phyloP scores from a whole-genome alignment of 2,329 filamentous ascomycete species.

The Colletotrichum tropicicola region DNA sequence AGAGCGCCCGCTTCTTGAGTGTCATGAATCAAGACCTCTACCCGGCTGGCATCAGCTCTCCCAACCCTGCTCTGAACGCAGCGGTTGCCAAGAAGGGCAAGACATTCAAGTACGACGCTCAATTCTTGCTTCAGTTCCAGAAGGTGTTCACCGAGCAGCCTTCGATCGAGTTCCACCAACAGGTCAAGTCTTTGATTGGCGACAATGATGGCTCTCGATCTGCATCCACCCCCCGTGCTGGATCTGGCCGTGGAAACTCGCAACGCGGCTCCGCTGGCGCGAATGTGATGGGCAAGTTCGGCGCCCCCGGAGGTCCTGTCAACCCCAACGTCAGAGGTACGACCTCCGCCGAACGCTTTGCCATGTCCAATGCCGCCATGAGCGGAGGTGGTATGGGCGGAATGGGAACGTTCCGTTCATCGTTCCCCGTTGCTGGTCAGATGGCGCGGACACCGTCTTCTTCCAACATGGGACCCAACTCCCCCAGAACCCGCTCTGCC shows the following conservation, averaged over 20 bases:
- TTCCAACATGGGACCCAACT: conserved; percentile 70
- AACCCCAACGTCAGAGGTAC: conserved; percentile 65
- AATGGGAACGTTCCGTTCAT: conserved; percentile 45
- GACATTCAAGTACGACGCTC: conserved; percentile 93
- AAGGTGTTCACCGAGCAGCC: conserved; percentile 96
- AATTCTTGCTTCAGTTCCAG: conserved; percentile 96
- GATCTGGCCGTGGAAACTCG: conserved; percentile 59
- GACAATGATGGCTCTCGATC: conserved; percentile 74
- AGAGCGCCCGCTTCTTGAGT: conserved; percentile 88
- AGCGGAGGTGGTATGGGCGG: conserved; percentile 25
- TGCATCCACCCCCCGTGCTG: conserved; percentile 68
- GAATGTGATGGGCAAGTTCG: conserved; percentile 75
- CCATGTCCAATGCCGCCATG: conserved; percentile 65
- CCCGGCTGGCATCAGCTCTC: conserved; percentile 83
- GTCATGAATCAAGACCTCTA: conserved; percentile 84
- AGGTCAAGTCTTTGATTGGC: conserved; percentile 87
- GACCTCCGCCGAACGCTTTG: conserved; percentile 81
- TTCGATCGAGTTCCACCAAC: conserved; percentile 89
- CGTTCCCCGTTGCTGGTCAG: conserved; percentile 66
- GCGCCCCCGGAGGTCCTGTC: conserved; percentile 36
- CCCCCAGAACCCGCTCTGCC: conserved; percentile 73
- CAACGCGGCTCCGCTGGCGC: conserved; percentile 57
- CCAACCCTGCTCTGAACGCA: conserved; percentile 89
- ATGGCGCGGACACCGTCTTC: conserved; percentile 74
- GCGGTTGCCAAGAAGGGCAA: conserved; percentile 81